Base-by-base conservation (phyloP, 257 asterid genomes). In the Eustoma russellianum region DNA sequence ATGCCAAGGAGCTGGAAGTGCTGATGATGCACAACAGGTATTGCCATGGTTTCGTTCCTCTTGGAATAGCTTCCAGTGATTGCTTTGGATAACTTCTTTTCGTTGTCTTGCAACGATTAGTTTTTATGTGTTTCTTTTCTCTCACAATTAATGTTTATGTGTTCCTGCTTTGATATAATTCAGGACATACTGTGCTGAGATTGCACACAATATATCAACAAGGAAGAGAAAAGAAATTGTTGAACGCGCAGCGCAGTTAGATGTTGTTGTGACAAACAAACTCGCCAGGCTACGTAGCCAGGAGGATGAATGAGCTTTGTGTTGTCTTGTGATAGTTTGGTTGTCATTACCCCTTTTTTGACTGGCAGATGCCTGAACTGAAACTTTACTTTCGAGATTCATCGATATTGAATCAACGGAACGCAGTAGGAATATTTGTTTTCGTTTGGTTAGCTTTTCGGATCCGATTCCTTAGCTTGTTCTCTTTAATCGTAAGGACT, bases 131-230 rank as follows among this genome's bases (percentile, higher is more conserved):
- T 18, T 2, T 7, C 11, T n/a, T 7, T 33, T 17, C 5, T 33
- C 16, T 5, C 18, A 10, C 33, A 16, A 13, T 4, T 1, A 9
- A 19, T n/a, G 53, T n/a, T n/a, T 28, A 43, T 17, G n/a, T 33
- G 38, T 13, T 14, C 45, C 47, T 19, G 17, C 46, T 28, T 5
- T 1, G 43, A 54, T 19, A 8, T 35, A 15, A 62, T 5, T 38
- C 77, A 77, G 88, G 78, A 74, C 60, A 16, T 80, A 80, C 62
- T 80, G 88, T 34, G 84, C 82, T 7, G 71, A 73, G 63, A 76
- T 76, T 3, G 80, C 77, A 16, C 82, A 76, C 52, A 66, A 76
- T 48, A 64, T 71, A 8, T 76, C 82, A 6, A 76, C 78, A 10
- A 69, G 49, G 76, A 76, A 76, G 30, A 65, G 82, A 6, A 72